Percentiles rank a stretch among this genome's conserved stretches.
Conservation (phyloP, 2,329 filamentous ascomycete genomes). For the Sclerotiophoma versabilis region DNA sequence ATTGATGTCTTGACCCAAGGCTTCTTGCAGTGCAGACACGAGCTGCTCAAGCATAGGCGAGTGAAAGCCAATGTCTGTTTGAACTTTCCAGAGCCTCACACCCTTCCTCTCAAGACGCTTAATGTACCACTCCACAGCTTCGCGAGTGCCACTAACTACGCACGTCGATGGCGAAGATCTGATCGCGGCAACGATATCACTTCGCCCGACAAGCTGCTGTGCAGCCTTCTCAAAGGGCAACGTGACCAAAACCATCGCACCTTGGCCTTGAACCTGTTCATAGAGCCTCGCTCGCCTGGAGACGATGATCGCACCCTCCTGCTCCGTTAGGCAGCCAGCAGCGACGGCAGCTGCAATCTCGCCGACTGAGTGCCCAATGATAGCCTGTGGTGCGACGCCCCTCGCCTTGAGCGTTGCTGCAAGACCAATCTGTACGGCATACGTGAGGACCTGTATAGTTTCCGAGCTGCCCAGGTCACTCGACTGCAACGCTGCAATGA, state of each 20-base stretch:
- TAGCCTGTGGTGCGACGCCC: slow-evolving; percentile 44
- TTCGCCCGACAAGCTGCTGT: slow-evolving; percentile 26
- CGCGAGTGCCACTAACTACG: slow-evolving; percentile 42
- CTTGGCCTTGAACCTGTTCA: slow-evolving; percentile 39
- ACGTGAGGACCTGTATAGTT: slow-evolving; percentile 46
- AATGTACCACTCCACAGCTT: slow-evolving; percentile 32
- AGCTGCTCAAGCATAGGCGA: slow-evolving; percentile 48
- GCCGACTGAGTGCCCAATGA: slow-evolving; percentile 54
- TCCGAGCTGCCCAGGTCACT: slow-evolving; percentile 36
- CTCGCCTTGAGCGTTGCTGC: slow-evolving; percentile 38
- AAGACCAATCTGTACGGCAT: slow-evolving; percentile 48
- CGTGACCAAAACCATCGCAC: slow-evolving; percentile 44
- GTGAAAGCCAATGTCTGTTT: slow-evolving; percentile 54
- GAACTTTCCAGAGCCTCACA: slow-evolving; percentile 46
- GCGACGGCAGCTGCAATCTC: slow-evolving; percentile 50
- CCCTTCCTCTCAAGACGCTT: slow-evolving; percentile 25
- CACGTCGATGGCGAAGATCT: slow-evolving; percentile 48
- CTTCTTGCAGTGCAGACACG: slow-evolving; percentile 34
- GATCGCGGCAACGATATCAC: slow-evolving; percentile 45
- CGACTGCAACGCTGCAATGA: slow-evolving; percentile 24
- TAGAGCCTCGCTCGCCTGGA: slow-evolving; percentile 46
- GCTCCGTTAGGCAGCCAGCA: slow-evolving; percentile 35
- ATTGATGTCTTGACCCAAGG: slow-evolving; percentile 16
- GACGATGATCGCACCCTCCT: slow-evolving; percentile 49
- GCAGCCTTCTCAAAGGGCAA: slow-evolving; percentile 38